phyloP scores from a whole-genome alignment of 202 grass and related monocot genomes.

The Zoysia matrella region DNA sequence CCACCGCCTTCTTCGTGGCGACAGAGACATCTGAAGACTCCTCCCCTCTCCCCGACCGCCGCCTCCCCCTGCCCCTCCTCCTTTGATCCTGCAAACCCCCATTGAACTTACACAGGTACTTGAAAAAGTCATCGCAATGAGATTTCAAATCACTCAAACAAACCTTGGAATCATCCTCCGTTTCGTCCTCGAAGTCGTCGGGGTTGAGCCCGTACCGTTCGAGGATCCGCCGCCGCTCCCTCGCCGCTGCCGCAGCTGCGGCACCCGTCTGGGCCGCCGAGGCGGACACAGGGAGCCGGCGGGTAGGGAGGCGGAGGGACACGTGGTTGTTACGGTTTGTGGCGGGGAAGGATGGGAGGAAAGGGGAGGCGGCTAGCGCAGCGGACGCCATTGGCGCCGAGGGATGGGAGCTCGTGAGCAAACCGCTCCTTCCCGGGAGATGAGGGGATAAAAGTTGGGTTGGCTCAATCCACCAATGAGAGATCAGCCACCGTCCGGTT shows the following conservation, averaged over 20 bases:
- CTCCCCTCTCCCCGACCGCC: too few species aligned
- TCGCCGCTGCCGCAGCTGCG: slow-evolving; percentile 42
- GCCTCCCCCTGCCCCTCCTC: too few species aligned
- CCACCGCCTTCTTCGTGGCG: too few species aligned
- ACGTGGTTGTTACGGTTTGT: slow-evolving; percentile 11
- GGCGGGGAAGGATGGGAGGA: slow-evolving; percentile 24
- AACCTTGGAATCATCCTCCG: too few species aligned
- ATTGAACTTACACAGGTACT: too few species aligned
- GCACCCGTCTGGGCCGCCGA: slow-evolving; percentile 33
- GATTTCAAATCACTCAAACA: too few species aligned
- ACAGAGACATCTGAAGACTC: too few species aligned
- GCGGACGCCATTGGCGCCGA: slow-evolving; percentile 47
- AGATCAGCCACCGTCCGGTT: background rate
- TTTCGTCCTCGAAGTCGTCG: background rate
- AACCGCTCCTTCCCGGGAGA: slow-evolving; percentile 4
- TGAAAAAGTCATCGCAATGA: too few species aligned
- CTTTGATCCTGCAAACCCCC: too few species aligned
- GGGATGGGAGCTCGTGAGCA: slow-evolving; percentile 18
- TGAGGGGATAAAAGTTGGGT: slow-evolving; percentile 39
- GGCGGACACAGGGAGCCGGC: background rate
- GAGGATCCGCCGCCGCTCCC: slow-evolving; percentile 51
- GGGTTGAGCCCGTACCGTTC: slow-evolving; percentile 65
- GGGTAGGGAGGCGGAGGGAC: slow-evolving; percentile 15
- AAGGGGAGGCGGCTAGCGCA: slow-evolving; percentile 19
- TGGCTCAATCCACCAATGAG: slow-evolving; percentile 5